A percentile compares a stretch with the other conserved stretches of the same genome.
Evolutionary conservation across 2,329 filamentous ascomycete species (phyloP).

Genomic region (Celoporthe dispersa): DNA sequence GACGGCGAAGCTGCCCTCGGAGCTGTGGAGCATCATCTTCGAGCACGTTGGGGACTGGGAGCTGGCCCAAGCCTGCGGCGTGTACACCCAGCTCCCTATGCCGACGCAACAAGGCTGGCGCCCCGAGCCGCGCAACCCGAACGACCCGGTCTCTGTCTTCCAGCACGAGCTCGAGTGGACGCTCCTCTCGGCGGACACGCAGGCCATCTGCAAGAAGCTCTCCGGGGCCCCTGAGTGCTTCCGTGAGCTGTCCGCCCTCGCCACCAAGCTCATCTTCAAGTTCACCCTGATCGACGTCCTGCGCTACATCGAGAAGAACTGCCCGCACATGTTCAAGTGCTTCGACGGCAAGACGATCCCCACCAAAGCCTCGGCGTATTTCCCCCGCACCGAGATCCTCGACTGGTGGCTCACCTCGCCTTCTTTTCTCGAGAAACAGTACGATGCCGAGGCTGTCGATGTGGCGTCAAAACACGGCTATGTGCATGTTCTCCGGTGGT

Average conservation of each 20-base stretch:
- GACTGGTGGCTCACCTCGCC: conserved; percentile 90
- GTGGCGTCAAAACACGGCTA: conserved; percentile 86
- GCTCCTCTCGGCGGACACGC: conserved; percentile 73
- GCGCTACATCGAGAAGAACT: conserved; percentile 65
- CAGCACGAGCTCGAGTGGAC: conserved; percentile 84
- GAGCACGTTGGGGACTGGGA: conserved; percentile 91
- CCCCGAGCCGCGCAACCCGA: conserved; percentile 59
- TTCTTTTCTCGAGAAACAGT: conserved; percentile 84
- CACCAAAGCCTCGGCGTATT: conserved; percentile 85
- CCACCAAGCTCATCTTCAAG: conserved; percentile 88
- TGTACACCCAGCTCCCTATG: conserved; percentile 77
- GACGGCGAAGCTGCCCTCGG: conserved; percentile 68
- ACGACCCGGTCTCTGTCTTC: conserved; percentile 70
- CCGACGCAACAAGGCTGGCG: conserved; percentile 69
- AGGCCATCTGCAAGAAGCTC: conserved; percentile 75
- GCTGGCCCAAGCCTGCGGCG: conserved; percentile 76
- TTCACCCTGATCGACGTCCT: conserved; percentile 84
- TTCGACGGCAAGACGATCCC: conserved; percentile 86
- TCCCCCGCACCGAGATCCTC: conserved; percentile 80
- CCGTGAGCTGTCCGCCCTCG: conserved; percentile 73
- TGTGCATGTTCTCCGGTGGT: conserved; percentile 89
- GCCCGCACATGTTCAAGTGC: conserved; percentile 77
- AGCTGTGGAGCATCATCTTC: conserved; percentile 88
- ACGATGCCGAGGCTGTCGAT: conserved; percentile 83
- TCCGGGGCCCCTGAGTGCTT: conserved; percentile 72